Evolutionary conservation across 2,329 filamentous ascomycete species (phyloP).

Genomic region (Dactylonectria macrodidyma): DNA sequence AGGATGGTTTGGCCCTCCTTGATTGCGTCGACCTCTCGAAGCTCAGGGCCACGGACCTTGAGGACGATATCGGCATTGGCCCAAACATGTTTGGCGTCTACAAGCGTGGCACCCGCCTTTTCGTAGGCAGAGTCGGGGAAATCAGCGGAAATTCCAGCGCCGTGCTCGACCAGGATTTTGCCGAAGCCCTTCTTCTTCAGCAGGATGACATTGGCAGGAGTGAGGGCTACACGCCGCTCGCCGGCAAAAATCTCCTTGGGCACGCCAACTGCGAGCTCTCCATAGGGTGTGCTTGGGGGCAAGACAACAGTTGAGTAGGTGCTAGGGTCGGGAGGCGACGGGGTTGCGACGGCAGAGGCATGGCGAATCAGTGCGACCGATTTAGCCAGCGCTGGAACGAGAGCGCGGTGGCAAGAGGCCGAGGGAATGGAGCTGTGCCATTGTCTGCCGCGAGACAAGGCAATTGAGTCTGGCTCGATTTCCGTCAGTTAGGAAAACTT

Average conservation of each 20-base stretch:
- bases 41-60: slow-evolving; percentile 84
- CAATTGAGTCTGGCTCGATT: slow-evolving; percentile 40
- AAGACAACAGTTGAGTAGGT: slow-evolving; percentile 58
- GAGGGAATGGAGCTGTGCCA: slow-evolving; percentile 57
- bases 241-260: slow-evolving; percentile 84
- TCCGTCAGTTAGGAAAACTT: slow-evolving; percentile 25
- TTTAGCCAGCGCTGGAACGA: slow-evolving; percentile 48
- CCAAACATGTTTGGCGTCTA: slow-evolving; percentile 80
- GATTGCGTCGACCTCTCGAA: slow-evolving; percentile 78
- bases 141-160: slow-evolving; percentile 83
- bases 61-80: slow-evolving; percentile 82
- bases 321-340: slow-evolving; percentile 40
- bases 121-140: slow-evolving; percentile 85
- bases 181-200: slow-evolving; percentile 89
- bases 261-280: slow-evolving; percentile 81
- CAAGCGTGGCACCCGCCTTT: slow-evolving; percentile 82
- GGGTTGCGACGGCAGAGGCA: slow-evolving; percentile 51
- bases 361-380: slow-evolving; percentile 58
- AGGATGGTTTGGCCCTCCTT: slow-evolving; percentile 81
- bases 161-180: slow-evolving; percentile 83
- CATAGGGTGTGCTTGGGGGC: slow-evolving; percentile 73
- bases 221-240: slow-evolving; percentile 88
- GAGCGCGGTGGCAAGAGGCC: slow-evolving; percentile 46
- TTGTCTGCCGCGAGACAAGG: slow-evolving; percentile 50
- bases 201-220: slow-evolving; percentile 85